These are phyloP conservation scores for Erysimum cheiri DNA, from an alignment of 441 rosid species.

Conservation along the genomic window DNA sequence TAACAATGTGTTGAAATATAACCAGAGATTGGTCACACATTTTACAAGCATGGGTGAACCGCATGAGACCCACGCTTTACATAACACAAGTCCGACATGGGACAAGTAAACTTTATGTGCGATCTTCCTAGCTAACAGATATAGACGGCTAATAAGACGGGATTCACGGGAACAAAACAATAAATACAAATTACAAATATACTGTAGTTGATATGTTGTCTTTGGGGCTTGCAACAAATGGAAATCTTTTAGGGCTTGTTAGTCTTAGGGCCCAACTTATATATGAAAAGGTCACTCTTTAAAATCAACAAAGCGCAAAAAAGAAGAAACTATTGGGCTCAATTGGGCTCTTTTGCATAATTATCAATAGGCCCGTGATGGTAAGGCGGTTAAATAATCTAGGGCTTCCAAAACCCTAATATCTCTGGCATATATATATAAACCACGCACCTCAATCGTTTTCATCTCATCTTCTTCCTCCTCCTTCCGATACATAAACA, in stretches of 20 bases:
- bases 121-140: background rate
- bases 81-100: background rate
- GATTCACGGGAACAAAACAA: too few relatives aligned
- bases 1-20: background rate
- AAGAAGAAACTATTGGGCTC: background rate
- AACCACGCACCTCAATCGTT: background rate
- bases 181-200: too few relatives aligned
- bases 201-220: background rate
- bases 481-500: background rate
- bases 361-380: background rate
- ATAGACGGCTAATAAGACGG: too few relatives aligned
- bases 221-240: too few relatives aligned
- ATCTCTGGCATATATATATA: background rate
- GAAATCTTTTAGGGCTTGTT: too few relatives aligned
- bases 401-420: constrained; percentile 35
- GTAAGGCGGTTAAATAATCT: background rate
- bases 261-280: background rate
- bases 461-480: background rate
- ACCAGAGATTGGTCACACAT: background rate
- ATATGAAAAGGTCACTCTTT: too few relatives aligned
- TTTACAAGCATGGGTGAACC: background rate
- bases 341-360: background rate
- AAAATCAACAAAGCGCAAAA: background rate
- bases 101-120: background rate
- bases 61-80: background rate